Evolutionary conservation across 371 early-diverging fungal species (phyloP).

Genomic region (Mucor ambiguus): DNA sequence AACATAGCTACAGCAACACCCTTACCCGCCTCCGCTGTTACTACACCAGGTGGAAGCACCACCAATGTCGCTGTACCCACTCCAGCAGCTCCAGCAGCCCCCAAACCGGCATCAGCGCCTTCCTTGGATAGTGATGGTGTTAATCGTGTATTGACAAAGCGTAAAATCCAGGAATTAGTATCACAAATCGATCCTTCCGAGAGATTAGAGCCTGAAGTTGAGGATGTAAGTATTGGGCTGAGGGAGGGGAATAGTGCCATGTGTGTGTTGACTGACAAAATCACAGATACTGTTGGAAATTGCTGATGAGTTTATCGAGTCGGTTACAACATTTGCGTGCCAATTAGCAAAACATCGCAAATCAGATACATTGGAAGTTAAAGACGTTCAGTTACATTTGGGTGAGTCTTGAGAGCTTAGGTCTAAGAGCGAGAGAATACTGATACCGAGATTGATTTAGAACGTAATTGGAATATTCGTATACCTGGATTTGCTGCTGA

Average conservation of each 20-base stretch:
- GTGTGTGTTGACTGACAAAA: neutral
- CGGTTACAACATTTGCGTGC: conserved; percentile 84
- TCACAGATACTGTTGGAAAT: conserved; percentile 79
- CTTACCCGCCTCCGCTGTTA: conserved; percentile 16
- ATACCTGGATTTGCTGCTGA: conserved; percentile 91
- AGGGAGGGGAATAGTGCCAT: neutral
- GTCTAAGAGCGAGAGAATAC: neutral
- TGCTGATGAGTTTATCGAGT: conserved; percentile 93
- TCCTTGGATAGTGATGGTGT: conserved; percentile 39
- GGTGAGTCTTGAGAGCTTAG: conserved; percentile 46
- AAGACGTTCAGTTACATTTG: conserved; percentile 90
- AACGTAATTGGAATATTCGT: conserved; percentile 93
- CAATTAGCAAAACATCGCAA: conserved; percentile 91
- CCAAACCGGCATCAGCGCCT: conserved; percentile 22
- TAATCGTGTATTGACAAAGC: conserved; percentile 66
- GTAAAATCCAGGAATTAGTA: conserved; percentile 88
- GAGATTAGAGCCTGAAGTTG: conserved; percentile 86
- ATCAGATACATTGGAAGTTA: conserved; percentile 82
- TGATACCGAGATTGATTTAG: conserved; percentile 33
- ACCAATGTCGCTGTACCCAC: conserved; percentile 15
- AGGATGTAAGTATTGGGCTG: conserved; percentile 65
- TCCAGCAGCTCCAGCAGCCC: conserved; percentile 19
- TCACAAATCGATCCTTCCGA: conserved; percentile 87
- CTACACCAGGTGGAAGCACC: conserved; percentile 6
- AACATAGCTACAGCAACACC: neutral